Evolutionary conservation across 1,284 basidiomycete genomes (phyloP).

Genomic region (Singerocomus inundabilis): DNA sequence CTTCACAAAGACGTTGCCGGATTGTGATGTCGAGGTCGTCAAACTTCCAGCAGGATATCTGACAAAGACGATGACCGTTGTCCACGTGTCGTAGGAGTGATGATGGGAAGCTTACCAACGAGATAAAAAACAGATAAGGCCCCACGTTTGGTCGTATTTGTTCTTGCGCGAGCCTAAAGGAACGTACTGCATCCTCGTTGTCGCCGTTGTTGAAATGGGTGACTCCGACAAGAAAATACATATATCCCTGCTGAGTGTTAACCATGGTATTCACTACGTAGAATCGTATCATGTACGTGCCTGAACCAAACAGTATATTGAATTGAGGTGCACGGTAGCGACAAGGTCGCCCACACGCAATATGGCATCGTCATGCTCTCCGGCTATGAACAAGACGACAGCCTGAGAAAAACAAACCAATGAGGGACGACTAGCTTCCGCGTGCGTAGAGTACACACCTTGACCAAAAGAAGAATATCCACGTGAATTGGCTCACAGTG

Average conservation of each 20-base stretch:
- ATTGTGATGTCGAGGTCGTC: neutral
- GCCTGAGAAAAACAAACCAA: neutral
- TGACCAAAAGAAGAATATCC: too few species aligned
- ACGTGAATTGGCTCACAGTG: neutral
- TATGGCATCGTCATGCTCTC: neutral
- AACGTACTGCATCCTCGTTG: neutral
- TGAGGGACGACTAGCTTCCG: too few species aligned
- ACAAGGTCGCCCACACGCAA: neutral
- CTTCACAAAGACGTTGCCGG: too few species aligned
- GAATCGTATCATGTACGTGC: neutral
- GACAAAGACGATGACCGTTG: neutral
- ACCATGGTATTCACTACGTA: too few species aligned
- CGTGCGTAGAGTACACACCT: too few species aligned
- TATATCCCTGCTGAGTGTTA: neutral
- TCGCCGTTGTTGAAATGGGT: neutral
- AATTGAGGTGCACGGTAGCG: neutral
- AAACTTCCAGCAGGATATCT: slow-evolving; percentile 6
- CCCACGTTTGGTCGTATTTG: neutral
- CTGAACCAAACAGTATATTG: neutral
- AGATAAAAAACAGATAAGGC: neutral
- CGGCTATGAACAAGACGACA: neutral
- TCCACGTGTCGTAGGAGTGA: neutral
- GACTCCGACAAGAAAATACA: neutral
- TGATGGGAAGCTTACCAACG: neutral
- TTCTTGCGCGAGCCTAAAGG: neutral